Evolutionary conservation across 2,329 filamentous ascomycete genomes (phyloP).

Genomic region (Talaromyces sp.): DNA sequence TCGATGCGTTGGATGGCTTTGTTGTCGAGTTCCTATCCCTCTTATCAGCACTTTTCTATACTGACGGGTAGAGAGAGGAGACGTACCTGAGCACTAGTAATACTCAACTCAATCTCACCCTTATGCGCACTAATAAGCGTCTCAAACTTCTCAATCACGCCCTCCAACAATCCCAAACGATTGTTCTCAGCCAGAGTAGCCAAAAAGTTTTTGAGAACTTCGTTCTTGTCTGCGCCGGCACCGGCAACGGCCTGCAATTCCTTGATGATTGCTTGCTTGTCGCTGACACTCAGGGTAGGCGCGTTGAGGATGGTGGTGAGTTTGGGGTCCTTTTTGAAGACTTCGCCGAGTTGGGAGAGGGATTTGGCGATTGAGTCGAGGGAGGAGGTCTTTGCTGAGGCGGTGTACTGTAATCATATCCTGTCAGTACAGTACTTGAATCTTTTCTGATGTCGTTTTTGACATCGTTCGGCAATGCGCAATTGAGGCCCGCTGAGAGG

Average conservation of each 20-base stretch:
- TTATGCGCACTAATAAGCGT: constrained; percentile 83
- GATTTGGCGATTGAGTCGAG: constrained; percentile 85
- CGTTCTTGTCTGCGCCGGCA: constrained; percentile 62
- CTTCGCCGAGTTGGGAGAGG: constrained; percentile 66
- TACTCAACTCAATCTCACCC: constrained; percentile 89
- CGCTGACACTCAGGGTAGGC: constrained; percentile 71
- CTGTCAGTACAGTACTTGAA: not conserved
- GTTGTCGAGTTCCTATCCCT: constrained; percentile 72
- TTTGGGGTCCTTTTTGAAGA: constrained; percentile 81
- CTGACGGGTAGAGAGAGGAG: not conserved
- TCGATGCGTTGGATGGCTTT: constrained; percentile 85
- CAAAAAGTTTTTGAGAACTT: constrained; percentile 93
- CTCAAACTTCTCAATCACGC: constrained; percentile 82
- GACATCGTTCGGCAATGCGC: not conserved
- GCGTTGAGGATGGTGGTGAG: constrained; percentile 72
- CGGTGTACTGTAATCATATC: constrained; percentile 74
- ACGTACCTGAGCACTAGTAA: constrained; percentile 84
- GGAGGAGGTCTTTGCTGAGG: constrained; percentile 79
- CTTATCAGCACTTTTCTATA: not conserved
- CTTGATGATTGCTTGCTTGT: constrained; percentile 82
- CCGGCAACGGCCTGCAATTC: constrained; percentile 86
- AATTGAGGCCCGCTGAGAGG: not conserved
- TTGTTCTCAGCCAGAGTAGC: constrained; percentile 92
- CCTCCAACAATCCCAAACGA: constrained; percentile 77
- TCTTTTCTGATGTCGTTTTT: not conserved